A percentile compares a stretch with the other conserved stretches of the same genome.
phyloP scores from a whole-genome alignment of 345 rosid species.

The Arabis alpina region DNA sequence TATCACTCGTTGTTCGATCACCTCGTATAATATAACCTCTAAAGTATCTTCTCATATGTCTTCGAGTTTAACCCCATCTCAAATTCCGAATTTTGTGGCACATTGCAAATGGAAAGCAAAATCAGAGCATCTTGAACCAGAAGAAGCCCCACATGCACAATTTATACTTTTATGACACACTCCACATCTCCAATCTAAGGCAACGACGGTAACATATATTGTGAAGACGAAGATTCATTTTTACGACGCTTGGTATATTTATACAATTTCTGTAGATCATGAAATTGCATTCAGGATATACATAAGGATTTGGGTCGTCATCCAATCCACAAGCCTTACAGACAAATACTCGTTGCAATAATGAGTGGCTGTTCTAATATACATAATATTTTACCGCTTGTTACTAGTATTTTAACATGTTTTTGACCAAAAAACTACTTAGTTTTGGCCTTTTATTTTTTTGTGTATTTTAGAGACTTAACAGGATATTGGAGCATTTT shows the following conservation, averaged over 20 bases:
- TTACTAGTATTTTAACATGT: too few relatives aligned
- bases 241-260: conserved; percentile 2
- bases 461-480: too few relatives aligned
- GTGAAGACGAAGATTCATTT: neutral
- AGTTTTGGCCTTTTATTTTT: too few relatives aligned
- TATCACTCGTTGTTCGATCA: conserved; percentile 5
- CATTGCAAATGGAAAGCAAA: conserved; percentile 11
- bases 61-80: conserved; percentile 32
- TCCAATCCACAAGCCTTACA: conserved; percentile 33
- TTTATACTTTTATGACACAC: conserved; percentile 3
- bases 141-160: conserved; percentile 20
- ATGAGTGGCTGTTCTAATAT: conserved; percentile 13
- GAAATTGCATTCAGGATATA: conserved; percentile 28
- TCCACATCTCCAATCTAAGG: conserved; percentile 22
- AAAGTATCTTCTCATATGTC: neutral
- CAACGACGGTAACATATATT: neutral
- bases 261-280: conserved; percentile 25
- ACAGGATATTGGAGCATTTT: too few relatives aligned
- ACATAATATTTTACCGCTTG: too few relatives aligned
- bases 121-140: neutral
- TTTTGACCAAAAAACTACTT: too few relatives aligned
- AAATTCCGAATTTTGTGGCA: conserved; percentile 20
- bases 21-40: conserved; percentile 8
- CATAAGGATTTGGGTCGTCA: conserved; percentile 26
- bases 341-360: neutral